phyloP scores from a whole-genome alignment of 2,329 filamentous ascomycete species.

The Lachnellula occidentalis region DNA sequence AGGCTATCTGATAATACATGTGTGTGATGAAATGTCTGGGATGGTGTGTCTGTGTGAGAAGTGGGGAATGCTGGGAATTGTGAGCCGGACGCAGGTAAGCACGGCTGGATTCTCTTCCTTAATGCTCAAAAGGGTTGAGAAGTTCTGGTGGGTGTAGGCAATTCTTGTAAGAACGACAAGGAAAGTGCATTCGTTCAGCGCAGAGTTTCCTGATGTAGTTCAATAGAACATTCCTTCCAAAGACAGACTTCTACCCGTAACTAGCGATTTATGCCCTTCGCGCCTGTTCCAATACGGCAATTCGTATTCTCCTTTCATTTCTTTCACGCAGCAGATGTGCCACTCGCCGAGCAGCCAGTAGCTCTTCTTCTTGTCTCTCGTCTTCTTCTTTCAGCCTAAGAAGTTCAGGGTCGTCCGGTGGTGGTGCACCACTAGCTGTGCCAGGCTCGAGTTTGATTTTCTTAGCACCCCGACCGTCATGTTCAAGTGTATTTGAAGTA shows the following conservation, averaged over 20 bases:
- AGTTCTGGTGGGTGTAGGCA: neutral
- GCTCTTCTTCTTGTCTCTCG: neutral
- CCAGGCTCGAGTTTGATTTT: slow-evolving; percentile 1
- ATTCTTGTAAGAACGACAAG: neutral
- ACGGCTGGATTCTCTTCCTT: neutral
- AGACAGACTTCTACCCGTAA: no score
- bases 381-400: slow-evolving; percentile 4
- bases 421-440: neutral
- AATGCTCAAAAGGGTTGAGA: neutral
- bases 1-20: neutral
- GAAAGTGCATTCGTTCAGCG: neutral
- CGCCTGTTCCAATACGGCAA: no score
- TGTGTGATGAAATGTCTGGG: neutral
- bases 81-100: neutral
- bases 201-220: neutral
- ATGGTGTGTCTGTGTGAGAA: neutral
- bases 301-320: no score
- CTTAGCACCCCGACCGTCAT: neutral
- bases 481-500: neutral
- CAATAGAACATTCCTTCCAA: neutral
- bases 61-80: neutral
- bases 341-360: no score
- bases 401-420: slow-evolving; percentile 1
- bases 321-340: no score
- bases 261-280: no score